Conservation (phyloP, 1,284 basidiomycete species). For the Leccinum subfulvum region DNA sequence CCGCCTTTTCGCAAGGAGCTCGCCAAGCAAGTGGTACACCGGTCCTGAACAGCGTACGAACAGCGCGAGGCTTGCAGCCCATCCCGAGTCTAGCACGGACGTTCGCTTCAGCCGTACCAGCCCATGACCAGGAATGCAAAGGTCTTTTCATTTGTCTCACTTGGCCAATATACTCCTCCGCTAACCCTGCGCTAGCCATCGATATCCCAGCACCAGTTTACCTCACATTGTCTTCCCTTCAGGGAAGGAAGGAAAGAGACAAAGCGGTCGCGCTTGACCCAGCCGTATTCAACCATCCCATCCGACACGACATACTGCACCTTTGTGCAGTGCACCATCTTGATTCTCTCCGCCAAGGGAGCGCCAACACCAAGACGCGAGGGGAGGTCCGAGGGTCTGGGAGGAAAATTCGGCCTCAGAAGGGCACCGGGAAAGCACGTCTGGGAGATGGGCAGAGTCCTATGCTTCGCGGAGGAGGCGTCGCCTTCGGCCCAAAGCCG, state of each 20-base stretch:
- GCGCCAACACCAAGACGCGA: constrained; percentile 90
- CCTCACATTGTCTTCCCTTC: constrained; percentile 56
- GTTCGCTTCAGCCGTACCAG: constrained; percentile 15
- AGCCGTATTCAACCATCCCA: constrained; percentile 81
- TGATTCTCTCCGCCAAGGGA: constrained; percentile 85
- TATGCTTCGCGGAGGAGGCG: constrained; percentile 89
- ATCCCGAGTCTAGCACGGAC: constrained; percentile 6
- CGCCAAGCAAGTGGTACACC: constrained; percentile 11
- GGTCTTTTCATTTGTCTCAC: constrained; percentile 12
- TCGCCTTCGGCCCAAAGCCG: constrained; percentile 87
- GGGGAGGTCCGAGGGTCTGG: constrained; percentile 88
- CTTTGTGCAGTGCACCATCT: constrained; percentile 89
- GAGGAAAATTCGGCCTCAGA: constrained; percentile 87
- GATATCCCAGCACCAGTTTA: constrained; percentile 52
- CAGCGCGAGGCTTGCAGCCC: neutral
- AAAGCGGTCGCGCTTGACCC: constrained; percentile 76
- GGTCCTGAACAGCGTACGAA: neutral
- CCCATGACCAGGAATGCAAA: constrained; percentile 11
- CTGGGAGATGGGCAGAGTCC: constrained; percentile 88
- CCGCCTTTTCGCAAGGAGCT: constrained; percentile 16
- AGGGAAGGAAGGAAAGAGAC: constrained; percentile 45
- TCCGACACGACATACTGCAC: constrained; percentile 91
- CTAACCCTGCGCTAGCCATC: constrained; percentile 36
- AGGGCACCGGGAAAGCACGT: constrained; percentile 88
- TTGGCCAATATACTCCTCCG: neutral